A percentile compares a stretch with the other conserved stretches of the same genome.
phyloP scores from a whole-genome alignment of 2,329 filamentous ascomycete genomes.

The Coniochaeta sp. region DNA sequence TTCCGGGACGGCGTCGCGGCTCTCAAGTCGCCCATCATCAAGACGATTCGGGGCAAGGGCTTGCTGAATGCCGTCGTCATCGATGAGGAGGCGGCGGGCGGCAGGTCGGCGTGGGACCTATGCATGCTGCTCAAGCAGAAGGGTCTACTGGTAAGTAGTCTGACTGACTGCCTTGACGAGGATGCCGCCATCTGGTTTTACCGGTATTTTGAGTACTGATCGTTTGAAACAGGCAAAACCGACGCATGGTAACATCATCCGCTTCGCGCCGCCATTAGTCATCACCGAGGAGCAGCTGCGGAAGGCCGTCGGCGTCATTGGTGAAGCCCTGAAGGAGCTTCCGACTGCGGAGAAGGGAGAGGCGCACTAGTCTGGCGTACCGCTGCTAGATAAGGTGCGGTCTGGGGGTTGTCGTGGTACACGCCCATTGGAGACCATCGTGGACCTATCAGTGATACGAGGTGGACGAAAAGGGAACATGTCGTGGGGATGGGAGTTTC shows the following conservation, averaged over 20 bases:
- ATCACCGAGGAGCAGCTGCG: slow-evolving; percentile 85
- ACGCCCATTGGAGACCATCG: not conserved
- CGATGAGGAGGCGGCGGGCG: slow-evolving; percentile 78
- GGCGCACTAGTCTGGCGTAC: slow-evolving; percentile 15
- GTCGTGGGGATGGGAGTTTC: not conserved
- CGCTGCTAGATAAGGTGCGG: too few species aligned
- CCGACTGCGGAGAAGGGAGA: slow-evolving; percentile 50
- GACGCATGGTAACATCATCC: slow-evolving; percentile 97
- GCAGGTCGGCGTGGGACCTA: slow-evolving; percentile 90
- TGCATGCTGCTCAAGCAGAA: slow-evolving; percentile 95
- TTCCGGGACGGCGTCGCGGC: slow-evolving; percentile 74
- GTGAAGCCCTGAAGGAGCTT: slow-evolving; percentile 73
- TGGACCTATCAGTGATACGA: not conserved
- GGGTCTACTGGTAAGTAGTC: slow-evolving; percentile 80
- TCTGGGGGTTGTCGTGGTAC: not conserved
- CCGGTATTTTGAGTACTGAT: slow-evolving; percentile 13
- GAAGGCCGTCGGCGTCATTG: slow-evolving; percentile 71
- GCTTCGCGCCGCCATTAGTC: slow-evolving; percentile 90
- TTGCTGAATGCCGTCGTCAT: slow-evolving; percentile 94
- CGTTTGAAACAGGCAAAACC: slow-evolving; percentile 71
- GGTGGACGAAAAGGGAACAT: not conserved
- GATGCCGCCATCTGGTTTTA: not conserved
- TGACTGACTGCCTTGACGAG: slow-evolving; percentile 9
- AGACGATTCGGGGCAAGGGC: slow-evolving; percentile 81
- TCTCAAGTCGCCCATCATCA: slow-evolving; percentile 74